These are phyloP conservation scores for Sporothrix luriei DNA, from an alignment of 2,329 filamentous ascomycete genomes.

Conservation along the genomic window DNA sequence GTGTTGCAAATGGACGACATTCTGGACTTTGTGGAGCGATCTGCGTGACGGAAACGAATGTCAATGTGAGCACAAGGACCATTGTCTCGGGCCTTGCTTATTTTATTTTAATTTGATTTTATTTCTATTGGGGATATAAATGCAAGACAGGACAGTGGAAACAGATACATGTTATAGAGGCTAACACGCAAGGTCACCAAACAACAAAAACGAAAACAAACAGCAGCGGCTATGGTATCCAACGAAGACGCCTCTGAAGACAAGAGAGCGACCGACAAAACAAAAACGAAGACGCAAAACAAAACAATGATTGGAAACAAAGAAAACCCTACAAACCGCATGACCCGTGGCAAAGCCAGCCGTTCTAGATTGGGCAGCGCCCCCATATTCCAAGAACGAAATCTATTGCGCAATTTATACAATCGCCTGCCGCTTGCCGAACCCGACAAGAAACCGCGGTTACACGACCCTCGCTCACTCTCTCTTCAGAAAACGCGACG, in stretches of 20 bases:
- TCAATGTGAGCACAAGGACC: neutral
- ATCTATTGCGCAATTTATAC: neutral
- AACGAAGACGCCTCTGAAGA: neutral
- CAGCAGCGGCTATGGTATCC: conserved; percentile 15
- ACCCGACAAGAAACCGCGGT: neutral
- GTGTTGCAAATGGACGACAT: conserved; percentile 51
- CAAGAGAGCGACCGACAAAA: conserved; percentile 1
- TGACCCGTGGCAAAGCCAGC: neutral
- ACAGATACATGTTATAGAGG: neutral
- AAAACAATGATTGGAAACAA: neutral
- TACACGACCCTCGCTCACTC: neutral
- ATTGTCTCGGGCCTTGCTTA: conserved; percentile 1
- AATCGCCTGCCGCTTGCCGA: neutral
- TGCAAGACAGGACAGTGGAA: neutral
- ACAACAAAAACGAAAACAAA: conserved; percentile 1
- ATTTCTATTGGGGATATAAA: neutral
- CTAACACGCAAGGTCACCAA: neutral
- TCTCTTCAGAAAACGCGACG: neutral
- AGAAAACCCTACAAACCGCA: neutral
- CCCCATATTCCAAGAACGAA: neutral
- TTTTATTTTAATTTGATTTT: neutral
- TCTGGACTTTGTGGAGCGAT: conserved; percentile 49
- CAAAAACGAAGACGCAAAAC: neutral
- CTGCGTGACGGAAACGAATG: neutral
- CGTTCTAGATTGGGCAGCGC: neutral